phyloP scores from a whole-genome alignment of 1,139 yeast species.

The Hyphopichia pseudoburtonii region DNA sequence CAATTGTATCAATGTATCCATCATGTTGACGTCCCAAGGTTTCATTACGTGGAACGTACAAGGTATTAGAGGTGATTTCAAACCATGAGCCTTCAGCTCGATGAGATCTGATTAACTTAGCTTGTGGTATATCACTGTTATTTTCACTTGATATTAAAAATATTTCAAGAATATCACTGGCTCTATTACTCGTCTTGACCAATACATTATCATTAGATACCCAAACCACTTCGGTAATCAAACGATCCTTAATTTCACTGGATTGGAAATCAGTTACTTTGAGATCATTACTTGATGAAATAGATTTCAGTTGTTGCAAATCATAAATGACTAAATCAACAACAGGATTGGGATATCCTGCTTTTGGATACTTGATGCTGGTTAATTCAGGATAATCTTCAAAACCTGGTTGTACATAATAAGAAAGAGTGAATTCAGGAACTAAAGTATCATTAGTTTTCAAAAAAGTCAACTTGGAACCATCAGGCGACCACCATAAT shows the following conservation, averaged over 20 bases:
- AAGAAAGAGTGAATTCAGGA: conserved; percentile 53
- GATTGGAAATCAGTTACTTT: conserved; percentile 22
- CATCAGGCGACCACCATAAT: conserved; percentile 61
- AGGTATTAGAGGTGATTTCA: conserved; percentile 76
- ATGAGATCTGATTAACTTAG: conserved; percentile 37
- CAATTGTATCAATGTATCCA: conserved; percentile 58
- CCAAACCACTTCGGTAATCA: conserved; percentile 48
- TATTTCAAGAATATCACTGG: conserved; percentile 41
- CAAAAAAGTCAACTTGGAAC: conserved; percentile 47
- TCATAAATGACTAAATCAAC: conserved; percentile 42
- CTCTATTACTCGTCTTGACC: conserved; percentile 45
- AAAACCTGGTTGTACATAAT: conserved; percentile 48
- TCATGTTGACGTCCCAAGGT: conserved; percentile 39
- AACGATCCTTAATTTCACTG: conserved; percentile 23
- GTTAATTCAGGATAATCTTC: conserved; percentile 43
- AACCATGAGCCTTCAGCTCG: conserved; percentile 56
- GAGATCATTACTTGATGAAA: conserved; percentile 8
- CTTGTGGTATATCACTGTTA: conserved; percentile 23
- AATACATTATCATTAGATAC: conserved; percentile 33
- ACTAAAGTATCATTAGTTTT: conserved; percentile 53
- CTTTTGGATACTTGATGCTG: conserved; percentile 45
- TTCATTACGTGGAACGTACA: conserved; percentile 64
- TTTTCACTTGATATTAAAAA: conserved; percentile 41
- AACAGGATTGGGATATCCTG: conserved; percentile 45
- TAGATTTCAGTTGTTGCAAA: conserved; percentile 9